Evolutionary conservation across 257 asterid genomes (phyloP).

Genomic region (Cruciata laevipes): DNA sequence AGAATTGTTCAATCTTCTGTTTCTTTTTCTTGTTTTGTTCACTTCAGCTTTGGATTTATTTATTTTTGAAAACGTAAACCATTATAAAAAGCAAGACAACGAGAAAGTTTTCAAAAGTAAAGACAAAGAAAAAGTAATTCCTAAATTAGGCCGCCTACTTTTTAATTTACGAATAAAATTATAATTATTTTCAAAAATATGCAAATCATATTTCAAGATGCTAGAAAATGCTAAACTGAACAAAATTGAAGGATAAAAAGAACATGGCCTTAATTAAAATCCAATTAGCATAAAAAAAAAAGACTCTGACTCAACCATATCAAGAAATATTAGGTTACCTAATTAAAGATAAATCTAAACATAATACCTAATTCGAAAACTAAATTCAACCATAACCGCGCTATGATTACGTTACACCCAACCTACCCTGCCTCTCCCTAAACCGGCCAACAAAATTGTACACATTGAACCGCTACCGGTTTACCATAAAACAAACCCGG

Average conservation of each 20-base stretch:
- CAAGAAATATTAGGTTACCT: constrained; percentile 8
- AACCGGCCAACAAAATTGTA: constrained; percentile 21
- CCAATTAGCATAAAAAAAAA: background rate
- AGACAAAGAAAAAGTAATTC: background rate
- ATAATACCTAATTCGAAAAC: constrained; percentile 8
- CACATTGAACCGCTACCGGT: constrained; percentile 16
- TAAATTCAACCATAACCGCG: constrained; percentile 8
- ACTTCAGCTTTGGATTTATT: no score
- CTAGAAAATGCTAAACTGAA: no score
- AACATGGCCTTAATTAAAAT: background rate
- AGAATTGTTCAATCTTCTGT: constrained; percentile 28
- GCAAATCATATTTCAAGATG: no score
- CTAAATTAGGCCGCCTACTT: background rate
- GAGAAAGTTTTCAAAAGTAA: background rate
- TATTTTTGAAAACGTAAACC: background rate
- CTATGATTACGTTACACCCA: constrained; percentile 10
- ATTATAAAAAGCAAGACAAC: background rate
- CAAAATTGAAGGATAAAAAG: no score
- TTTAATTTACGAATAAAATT: no score
- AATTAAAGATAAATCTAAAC: constrained; percentile 4
- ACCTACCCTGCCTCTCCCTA: constrained; percentile 9
- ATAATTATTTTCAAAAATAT: no score
- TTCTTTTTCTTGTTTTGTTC: background rate
- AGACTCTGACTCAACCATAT: constrained; percentile 2
- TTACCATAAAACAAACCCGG: constrained; percentile 15